Conservation (phyloP, 2,329 filamentous ascomycete species). For the Whalleya microplaca region DNA sequence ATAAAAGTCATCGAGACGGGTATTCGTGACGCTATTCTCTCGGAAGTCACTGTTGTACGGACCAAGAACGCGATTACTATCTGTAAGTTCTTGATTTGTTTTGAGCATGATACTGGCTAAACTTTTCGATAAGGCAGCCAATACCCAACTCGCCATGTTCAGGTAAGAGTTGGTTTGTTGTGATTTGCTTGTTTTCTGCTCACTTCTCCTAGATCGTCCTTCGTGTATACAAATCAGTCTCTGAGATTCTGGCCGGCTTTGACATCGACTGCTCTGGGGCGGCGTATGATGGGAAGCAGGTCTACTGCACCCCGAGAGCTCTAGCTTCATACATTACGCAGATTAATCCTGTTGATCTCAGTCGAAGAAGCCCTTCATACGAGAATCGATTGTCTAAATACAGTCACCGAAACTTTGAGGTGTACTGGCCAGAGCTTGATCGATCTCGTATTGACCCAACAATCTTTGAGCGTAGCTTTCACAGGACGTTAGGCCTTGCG, state of each 20-base stretch:
- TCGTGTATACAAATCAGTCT: slow-evolving; percentile 80
- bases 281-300: slow-evolving; percentile 79
- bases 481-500: slow-evolving; percentile 75
- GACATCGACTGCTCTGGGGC: slow-evolving; percentile 85
- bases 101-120: neutral
- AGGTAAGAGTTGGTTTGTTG: slow-evolving; percentile 41
- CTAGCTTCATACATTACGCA: slow-evolving; percentile 81
- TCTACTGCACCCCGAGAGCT: slow-evolving; percentile 78
- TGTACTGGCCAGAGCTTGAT: slow-evolving; percentile 77
- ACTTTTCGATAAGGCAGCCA: slow-evolving; percentile 59
- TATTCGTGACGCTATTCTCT: slow-evolving; percentile 76
- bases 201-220: slow-evolving; percentile 71
- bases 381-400: slow-evolving; percentile 88
- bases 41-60: slow-evolving; percentile 81
- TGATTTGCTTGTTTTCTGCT: slow-evolving; percentile 11
- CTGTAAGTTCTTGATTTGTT: slow-evolving; percentile 35
- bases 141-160: slow-evolving; percentile 81
- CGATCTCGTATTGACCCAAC: slow-evolving; percentile 80
- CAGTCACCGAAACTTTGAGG: slow-evolving; percentile 81
- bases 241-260: slow-evolving; percentile 85
- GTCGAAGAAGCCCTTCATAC: slow-evolving; percentile 80
- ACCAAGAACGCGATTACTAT: slow-evolving; percentile 90
- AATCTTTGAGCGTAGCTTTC: slow-evolving; percentile 82
- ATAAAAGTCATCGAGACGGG: slow-evolving; percentile 78
- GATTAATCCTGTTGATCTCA: slow-evolving; percentile 78